Percentiles rank a stretch among this genome's conserved stretches.
phyloP scores from a whole-genome alignment of 2,329 filamentous ascomycete species.

The Aspergillus udagawae region DNA sequence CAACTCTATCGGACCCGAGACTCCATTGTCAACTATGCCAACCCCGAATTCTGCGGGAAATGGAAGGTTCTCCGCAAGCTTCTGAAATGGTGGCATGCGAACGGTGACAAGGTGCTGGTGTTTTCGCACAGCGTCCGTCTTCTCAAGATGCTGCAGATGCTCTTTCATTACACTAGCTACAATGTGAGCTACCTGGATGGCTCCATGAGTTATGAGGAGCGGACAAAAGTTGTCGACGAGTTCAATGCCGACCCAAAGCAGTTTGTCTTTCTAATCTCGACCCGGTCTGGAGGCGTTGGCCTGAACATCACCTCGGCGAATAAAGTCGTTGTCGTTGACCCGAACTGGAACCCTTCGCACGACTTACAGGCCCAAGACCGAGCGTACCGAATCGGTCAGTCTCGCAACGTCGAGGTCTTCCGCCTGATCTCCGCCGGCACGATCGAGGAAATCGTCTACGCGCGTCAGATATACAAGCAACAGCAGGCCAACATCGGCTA shows the following conservation, averaged over 20 bases:
- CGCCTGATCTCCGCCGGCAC: constrained; percentile 86
- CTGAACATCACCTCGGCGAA: constrained; percentile 97
- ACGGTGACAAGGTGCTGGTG: constrained; percentile 89
- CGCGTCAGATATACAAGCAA: constrained; percentile 96
- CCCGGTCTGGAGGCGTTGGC: constrained; percentile 86
- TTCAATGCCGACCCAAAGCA: constrained; percentile 85
- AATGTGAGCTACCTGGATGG: constrained; percentile 90
- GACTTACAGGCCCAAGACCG: constrained; percentile 95
- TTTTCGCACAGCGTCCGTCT: constrained; percentile 91
- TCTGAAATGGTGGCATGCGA: constrained; percentile 82
- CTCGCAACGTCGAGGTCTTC: constrained; percentile 90
- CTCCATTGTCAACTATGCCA: constrained; percentile 73
- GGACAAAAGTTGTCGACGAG: constrained; percentile 75
- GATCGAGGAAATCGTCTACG: constrained; percentile 96
- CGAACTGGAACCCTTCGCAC: constrained; percentile 95
- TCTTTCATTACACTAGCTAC: constrained; percentile 86
- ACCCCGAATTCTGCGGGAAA: constrained; percentile 91
- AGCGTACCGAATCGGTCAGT: constrained; percentile 92
- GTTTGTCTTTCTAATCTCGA: constrained; percentile 95
- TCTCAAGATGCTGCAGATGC: constrained; percentile 73
- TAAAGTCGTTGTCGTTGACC: constrained; percentile 95
- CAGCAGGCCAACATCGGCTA: constrained; percentile 98
- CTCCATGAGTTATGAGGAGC: constrained; percentile 74
- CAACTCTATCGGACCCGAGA: constrained; percentile 71
- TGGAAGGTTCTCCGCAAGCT: constrained; percentile 89